Base-by-base conservation (phyloP, 257 asterid genomes). In the Capsicum chinense region DNA sequence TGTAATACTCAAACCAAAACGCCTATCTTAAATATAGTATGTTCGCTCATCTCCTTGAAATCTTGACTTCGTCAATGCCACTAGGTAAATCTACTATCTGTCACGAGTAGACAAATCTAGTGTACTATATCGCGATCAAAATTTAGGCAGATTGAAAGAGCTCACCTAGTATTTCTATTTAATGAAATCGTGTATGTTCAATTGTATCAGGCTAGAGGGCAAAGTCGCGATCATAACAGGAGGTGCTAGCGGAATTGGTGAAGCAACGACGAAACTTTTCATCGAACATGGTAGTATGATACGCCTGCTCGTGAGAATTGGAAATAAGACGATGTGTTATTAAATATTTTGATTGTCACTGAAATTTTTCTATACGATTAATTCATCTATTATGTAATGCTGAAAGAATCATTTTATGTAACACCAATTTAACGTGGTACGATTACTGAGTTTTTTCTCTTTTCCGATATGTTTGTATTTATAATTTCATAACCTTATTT, bases 181-280 rank as follows among this genome's bases (percentile, higher is more conserved):
- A 37, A 37, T 37, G 42, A 4, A 37, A 37, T 37, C 42, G 4
- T 1, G 42, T 37, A 37, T 37, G 42, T 37, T 37, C 42, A 37
- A 35, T 5, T 67, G 74, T 21, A 4, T 37, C 68, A 86, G 89
- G 81, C 50, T 82, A 5, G 88, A 85, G 63, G 90, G 88, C 1
- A 87, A 85, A 58, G 85, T 87, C 0, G 88, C 88, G 0, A 15
- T 87, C 14, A 62, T 87, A 15, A 87, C 90, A 2, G 88, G 88
- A 0, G 90, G 85, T 0, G 90, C 88, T 0, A 85, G 87, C 19
- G 90, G 88, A 2, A 79, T 85, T 26, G 88, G 88, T 0, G 86
- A 73, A 59, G 15, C 83, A 15, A 35, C 86, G 0, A 82, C 83
- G 1, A 85, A 67, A 16, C 85, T 79, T 35, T 87, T 85, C 17